Base-by-base conservation (phyloP, 805 yeast genomes). In the Candida wancherniae region DNA sequence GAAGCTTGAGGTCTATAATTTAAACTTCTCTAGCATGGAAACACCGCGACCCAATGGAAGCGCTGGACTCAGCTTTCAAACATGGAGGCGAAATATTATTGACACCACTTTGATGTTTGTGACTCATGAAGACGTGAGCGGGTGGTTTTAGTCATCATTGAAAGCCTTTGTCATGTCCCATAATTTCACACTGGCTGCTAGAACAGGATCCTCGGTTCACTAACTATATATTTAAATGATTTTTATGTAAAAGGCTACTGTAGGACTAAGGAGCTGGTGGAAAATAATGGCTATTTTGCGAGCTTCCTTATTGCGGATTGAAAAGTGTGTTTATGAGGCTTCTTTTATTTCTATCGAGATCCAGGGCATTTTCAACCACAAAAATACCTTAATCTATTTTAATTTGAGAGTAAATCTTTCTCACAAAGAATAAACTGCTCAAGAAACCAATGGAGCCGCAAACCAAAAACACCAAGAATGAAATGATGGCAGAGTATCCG, bases 391-490 rank as follows among this genome's bases (percentile, higher is more conserved):
- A 63, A 46, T 92, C 97, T 27, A 88, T 81, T 61, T 88, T 90
- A 50, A 92, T 84, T 37, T 87, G 80, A 9, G 82, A 69, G 55
- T 86, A 92, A 38, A 92, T 87, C 47, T 64, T 77, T 55, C 84
- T 71, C 29, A 86, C 79, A 53, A 92, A 83, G 51, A 76, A 57
- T 61, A 84, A 70, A 44, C 79, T 73, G 42, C 87, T 73, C 26
- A 84, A 39, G 62, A 84, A 85, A 2, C 97, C 97, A 47, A 87
- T 72, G 3, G 95, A 61, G 23, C 97, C 97, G 44, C 96, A 85
- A 23, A 86, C 71, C 28, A 92, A 58, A 56, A 92, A 90, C 22
- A 82, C 73, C 39, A 82, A 60, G 22, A 71, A 53, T 20, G 94
- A 77, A 34, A 86, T 76, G 35, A 88, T 67, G 6, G 73, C 42